Conservation (phyloP, 352 stramenopile genomes). For the Aphanomyces invadans region DNA sequence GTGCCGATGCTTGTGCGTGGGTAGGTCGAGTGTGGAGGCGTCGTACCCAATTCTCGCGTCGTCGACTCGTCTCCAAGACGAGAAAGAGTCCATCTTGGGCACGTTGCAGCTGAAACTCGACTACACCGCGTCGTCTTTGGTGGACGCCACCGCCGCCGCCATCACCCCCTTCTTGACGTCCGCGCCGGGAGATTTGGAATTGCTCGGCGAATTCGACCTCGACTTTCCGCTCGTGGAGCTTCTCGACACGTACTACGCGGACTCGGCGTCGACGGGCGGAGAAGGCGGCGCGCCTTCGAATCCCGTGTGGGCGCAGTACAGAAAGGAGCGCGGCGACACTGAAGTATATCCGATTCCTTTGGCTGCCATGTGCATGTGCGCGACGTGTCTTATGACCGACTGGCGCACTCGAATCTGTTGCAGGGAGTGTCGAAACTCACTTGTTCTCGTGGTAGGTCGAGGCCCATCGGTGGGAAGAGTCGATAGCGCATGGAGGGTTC, state of each 20-base stretch:
- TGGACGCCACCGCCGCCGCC: conserved; percentile 29
- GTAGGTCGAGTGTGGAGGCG: conserved; percentile 33
- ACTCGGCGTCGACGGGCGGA: conserved; percentile 30
- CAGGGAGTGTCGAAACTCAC: not conserved
- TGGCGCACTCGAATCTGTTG: too few relatives aligned
- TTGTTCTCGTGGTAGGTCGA: conserved; percentile 33
- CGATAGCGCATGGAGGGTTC: conserved; percentile 60
- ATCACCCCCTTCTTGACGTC: conserved; percentile 62
- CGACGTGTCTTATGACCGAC: too few relatives aligned
- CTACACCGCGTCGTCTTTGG: conserved; percentile 50
- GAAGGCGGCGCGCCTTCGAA: conserved; percentile 25
- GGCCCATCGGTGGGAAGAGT: conserved; percentile 50
- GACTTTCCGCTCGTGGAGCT: conserved; percentile 48
- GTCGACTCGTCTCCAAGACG: conserved; percentile 34
- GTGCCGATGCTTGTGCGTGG: too few relatives aligned
- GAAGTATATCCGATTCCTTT: conserved; percentile 27
- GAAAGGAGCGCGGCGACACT: conserved; percentile 62
- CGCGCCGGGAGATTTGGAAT: conserved; percentile 50
- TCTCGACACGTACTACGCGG: conserved; percentile 60
- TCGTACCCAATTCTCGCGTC: conserved; percentile 61
- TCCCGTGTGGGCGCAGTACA: conserved; percentile 43
- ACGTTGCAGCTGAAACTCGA: conserved; percentile 56
- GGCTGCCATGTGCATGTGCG: too few relatives aligned
- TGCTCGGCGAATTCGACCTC: conserved; percentile 61
- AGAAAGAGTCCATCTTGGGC: conserved; percentile 41